Percentiles rank a stretch among this genome's conserved stretches.
Conservation (phyloP, 2,329 filamentous ascomycete genomes). For the Septoria petroselini region DNA sequence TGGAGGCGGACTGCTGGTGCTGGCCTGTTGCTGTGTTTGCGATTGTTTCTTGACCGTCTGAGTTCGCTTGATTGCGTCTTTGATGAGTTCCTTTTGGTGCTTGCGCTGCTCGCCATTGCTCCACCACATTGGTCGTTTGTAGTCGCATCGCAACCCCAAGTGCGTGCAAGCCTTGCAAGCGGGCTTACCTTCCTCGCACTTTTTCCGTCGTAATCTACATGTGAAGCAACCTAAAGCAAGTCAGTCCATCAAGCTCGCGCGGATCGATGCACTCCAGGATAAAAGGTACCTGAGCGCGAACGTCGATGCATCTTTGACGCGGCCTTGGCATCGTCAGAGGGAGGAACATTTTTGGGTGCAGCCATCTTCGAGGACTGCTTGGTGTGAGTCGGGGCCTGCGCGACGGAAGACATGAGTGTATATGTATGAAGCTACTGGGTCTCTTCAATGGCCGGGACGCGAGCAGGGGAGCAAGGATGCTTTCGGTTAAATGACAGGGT, state of each 20-base stretch:
- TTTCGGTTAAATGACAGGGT: conserved; percentile 44
- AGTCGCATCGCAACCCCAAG: conserved; percentile 86
- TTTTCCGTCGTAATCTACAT: conserved; percentile 65
- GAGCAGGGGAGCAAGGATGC: conserved; percentile 35
- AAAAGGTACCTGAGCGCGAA: conserved; percentile 81
- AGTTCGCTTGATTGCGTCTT: conserved; percentile 94
- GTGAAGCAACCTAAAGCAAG: conserved; percentile 60
- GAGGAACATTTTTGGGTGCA: conserved; percentile 48
- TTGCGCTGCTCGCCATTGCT: conserved; percentile 83
- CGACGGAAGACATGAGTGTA: conserved; percentile 47
- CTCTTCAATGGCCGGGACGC: conserved; percentile 33
- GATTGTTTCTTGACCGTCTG: conserved; percentile 81
- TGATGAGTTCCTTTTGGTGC: conserved; percentile 90
- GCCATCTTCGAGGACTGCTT: conserved; percentile 46
- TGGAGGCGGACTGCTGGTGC: conserved; percentile 66
- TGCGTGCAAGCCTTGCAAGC: conserved; percentile 62
- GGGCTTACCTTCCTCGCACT: conserved; percentile 63
- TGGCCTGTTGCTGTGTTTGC: conserved; percentile 41
- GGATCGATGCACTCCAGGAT: conserved; percentile 39
- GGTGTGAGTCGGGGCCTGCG: conserved; percentile 42
- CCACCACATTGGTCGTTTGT: conserved; percentile 97
- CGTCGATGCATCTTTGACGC: conserved; percentile 87
- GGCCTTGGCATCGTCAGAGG: conserved; percentile 50
- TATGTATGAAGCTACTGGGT: conserved; percentile 41
- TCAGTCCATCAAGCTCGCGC: conserved; percentile 33